Percentiles rank a stretch among this genome's conserved stretches.
Conservation (phyloP, 73 alveolate genomes). For the Halteria grandinella region DNA sequence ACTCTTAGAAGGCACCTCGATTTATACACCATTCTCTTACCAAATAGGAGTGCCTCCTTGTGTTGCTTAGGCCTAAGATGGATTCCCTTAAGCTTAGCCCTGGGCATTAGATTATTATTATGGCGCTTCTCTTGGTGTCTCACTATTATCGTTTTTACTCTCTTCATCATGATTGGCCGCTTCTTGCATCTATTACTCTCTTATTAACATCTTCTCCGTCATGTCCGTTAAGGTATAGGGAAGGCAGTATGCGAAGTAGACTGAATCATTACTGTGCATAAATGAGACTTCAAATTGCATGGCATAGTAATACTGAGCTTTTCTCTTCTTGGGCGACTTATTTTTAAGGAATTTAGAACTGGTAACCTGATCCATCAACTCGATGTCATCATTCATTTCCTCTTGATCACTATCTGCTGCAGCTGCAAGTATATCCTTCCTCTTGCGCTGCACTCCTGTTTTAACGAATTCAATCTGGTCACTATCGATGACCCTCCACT, state of each 20-base stretch:
- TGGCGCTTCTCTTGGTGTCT: not conserved
- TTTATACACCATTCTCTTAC: not conserved
- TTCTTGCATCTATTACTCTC: slow-evolving; percentile 6
- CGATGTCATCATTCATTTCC: slow-evolving; percentile 4
- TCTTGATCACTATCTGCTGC: slow-evolving; percentile 47
- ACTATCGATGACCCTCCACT: slow-evolving; percentile 18
- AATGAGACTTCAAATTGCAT: slow-evolving; percentile 23
- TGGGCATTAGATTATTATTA: too few relatives aligned
- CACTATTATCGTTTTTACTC: not conserved
- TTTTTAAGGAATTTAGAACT: not conserved
- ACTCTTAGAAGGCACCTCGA: not conserved
- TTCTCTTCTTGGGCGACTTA: slow-evolving; percentile 3
- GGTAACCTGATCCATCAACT: not conserved
- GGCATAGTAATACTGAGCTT: slow-evolving; percentile 32
- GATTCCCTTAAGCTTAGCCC: too few relatives aligned
- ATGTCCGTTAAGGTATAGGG: slow-evolving; percentile 31
- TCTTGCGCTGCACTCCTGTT: slow-evolving; percentile 25
- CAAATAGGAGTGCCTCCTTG: too few relatives aligned
- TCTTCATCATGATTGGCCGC: not conserved
- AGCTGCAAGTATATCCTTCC: slow-evolving; percentile 44
- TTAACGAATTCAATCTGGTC: slow-evolving; percentile 26
- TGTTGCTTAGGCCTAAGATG: too few relatives aligned
- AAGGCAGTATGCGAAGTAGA: slow-evolving; percentile 45
- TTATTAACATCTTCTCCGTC: not conserved
- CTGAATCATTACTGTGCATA: slow-evolving; percentile 25